Conservation (phyloP, 305 asterid species). For the Fraxinus dipetala region DNA sequence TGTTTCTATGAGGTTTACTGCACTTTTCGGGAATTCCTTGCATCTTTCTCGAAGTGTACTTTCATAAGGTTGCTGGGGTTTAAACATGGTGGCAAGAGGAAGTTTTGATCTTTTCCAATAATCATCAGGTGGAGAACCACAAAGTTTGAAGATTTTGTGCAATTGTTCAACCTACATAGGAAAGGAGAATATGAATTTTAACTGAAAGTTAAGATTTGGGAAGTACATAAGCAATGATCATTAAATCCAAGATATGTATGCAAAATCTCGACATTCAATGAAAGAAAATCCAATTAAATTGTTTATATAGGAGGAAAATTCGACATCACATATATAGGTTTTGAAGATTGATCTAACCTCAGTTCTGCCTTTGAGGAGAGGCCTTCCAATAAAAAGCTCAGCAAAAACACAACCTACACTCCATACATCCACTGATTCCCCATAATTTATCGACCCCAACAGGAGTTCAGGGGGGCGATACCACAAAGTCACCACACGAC, state of each 20-base stretch:
- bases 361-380: constrained; percentile 81
- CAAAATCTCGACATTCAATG: not conserved
- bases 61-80: constrained; percentile 78
- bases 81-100: constrained; percentile 80
- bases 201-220: not conserved
- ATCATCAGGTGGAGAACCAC: constrained; percentile 81
- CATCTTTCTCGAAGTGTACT: constrained; percentile 77
- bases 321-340: not conserved
- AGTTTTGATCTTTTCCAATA: constrained; percentile 72
- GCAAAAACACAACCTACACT: constrained; percentile 90
- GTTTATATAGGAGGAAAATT: not conserved
- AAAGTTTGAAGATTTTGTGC: constrained; percentile 84
- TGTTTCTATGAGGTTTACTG: constrained; percentile 62
- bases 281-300: not conserved
- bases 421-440: constrained; percentile 76
- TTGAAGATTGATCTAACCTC: constrained; percentile 47
- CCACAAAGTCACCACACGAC: constrained; percentile 94
- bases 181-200: not conserved
- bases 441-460: constrained; percentile 70
- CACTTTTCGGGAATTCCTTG: constrained; percentile 66
- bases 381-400: constrained; percentile 77
- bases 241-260: not conserved
- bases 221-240: not conserved
- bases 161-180: constrained; percentile 74
- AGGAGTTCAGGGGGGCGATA: constrained; percentile 88